Conservation (phyloP, 2,329 filamentous ascomycete genomes). For the Arthrobotrys sinensis region DNA sequence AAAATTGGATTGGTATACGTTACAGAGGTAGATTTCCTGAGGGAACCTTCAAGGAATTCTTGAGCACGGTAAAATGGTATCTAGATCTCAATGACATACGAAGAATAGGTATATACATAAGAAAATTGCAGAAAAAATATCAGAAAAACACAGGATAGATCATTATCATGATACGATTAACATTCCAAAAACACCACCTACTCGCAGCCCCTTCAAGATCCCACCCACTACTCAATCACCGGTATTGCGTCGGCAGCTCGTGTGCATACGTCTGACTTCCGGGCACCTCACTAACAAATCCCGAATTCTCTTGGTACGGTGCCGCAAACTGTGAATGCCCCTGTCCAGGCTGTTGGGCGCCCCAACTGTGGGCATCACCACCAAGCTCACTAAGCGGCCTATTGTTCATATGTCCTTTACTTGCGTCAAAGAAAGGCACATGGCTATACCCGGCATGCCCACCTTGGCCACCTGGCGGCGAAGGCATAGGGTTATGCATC, state of each 20-base stretch:
- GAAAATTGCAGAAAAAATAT: too few species aligned
- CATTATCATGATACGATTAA: constrained; percentile 26
- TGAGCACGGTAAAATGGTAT: neutral
- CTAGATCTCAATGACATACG: neutral
- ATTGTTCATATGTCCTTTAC: constrained; percentile 4
- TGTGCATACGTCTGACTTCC: constrained; percentile 29
- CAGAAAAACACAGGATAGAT: neutral
- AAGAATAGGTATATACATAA: constrained; percentile 1
- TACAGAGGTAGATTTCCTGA: neutral
- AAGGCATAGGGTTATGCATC: constrained; percentile 39
- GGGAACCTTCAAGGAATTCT: neutral
- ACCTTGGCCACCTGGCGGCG: constrained; percentile 14
- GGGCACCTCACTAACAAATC: constrained; percentile 9
- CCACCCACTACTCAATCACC: neutral
- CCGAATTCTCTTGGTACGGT: constrained; percentile 23
- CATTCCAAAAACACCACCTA: too few species aligned
- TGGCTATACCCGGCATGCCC: constrained; percentile 22
- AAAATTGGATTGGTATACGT: too few species aligned
- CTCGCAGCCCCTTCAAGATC: too few species aligned
- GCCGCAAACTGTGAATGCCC: constrained; percentile 11
- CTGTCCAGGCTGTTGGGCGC: constrained; percentile 12
- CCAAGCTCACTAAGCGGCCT: constrained; percentile 34
- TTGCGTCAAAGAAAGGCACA: constrained; percentile 23
- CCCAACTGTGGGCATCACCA: constrained; percentile 16
- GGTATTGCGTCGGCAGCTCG: constrained; percentile 34